Conservation (phyloP, 345 rosid species). For the Turnera subulata region DNA sequence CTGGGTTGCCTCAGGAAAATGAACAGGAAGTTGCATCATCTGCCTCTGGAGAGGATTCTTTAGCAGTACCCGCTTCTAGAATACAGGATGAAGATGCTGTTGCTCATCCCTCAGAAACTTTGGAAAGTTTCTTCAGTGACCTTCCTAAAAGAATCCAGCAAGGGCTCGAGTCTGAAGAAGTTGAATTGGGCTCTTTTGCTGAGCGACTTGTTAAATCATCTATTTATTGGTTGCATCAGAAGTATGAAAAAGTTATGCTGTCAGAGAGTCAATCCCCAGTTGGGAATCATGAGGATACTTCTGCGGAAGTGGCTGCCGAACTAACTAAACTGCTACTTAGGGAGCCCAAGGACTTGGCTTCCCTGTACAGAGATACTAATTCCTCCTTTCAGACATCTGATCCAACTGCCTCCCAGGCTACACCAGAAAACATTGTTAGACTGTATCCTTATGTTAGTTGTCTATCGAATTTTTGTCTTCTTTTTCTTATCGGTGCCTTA, state of each 20-base stretch:
- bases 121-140: conserved; percentile 50
- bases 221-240: conserved; percentile 54
- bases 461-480: neutral
- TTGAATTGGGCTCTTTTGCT: conserved; percentile 72
- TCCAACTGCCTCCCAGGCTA: conserved; percentile 24
- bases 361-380: conserved; percentile 37
- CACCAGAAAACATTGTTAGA: conserved; percentile 44
- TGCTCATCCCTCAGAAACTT: conserved; percentile 41
- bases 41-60: conserved; percentile 56
- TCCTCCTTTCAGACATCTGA: conserved; percentile 29
- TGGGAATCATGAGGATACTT: conserved; percentile 25
- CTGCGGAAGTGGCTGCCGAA: conserved; percentile 39
- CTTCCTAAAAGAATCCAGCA: conserved; percentile 58
- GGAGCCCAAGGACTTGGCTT: conserved; percentile 70
- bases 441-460: conserved; percentile 61
- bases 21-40: conserved; percentile 47
- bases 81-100: conserved; percentile 46
- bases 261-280: conserved; percentile 37
- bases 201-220: conserved; percentile 68
- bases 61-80: conserved; percentile 49
- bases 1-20: conserved; percentile 39
- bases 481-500: neutral
- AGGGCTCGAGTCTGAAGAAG: conserved; percentile 73
- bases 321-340: conserved; percentile 50
- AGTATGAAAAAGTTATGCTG: conserved; percentile 33